phyloP scores from a whole-genome alignment of 257 asterid genomes.

The Capsicum chinense region DNA sequence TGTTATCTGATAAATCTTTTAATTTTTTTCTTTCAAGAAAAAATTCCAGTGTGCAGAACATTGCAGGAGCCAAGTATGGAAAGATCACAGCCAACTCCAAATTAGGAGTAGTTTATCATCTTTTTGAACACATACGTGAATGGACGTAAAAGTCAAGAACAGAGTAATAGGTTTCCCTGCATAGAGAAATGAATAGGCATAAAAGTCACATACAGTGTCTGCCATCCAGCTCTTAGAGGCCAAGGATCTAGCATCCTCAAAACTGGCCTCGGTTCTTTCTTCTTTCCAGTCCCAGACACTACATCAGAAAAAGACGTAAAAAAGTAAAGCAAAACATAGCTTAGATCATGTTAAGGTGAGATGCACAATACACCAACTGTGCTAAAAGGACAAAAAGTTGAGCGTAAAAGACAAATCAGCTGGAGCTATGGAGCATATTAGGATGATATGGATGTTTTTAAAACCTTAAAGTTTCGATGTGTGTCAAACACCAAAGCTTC shows the following conservation, averaged over 20 bases:
- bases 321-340: background rate
- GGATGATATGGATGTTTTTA: background rate
- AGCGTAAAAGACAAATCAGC: background rate
- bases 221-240: conserved; percentile 83
- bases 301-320: conserved; percentile 23
- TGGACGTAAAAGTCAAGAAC: background rate
- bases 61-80: background rate
- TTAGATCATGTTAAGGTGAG: too few species aligned
- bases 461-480: conserved; percentile 89
- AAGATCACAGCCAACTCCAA: background rate
- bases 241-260: conserved; percentile 78
- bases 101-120: background rate
- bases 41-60: background rate
- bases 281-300: conserved; percentile 96
- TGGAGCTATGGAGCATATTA: background rate
- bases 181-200: background rate
- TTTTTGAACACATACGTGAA: background rate
- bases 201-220: conserved; percentile 52
- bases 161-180: background rate
- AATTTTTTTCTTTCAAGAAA: background rate
- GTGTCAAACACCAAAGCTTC: conserved; percentile 91
- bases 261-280: conserved; percentile 56
- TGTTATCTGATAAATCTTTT: background rate
- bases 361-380: background rate
- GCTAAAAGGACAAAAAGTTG: background rate